These are phyloP conservation scores for Claviceps sp. DNA, from an alignment of 2,329 filamentous ascomycete species.

Conservation along the genomic window DNA sequence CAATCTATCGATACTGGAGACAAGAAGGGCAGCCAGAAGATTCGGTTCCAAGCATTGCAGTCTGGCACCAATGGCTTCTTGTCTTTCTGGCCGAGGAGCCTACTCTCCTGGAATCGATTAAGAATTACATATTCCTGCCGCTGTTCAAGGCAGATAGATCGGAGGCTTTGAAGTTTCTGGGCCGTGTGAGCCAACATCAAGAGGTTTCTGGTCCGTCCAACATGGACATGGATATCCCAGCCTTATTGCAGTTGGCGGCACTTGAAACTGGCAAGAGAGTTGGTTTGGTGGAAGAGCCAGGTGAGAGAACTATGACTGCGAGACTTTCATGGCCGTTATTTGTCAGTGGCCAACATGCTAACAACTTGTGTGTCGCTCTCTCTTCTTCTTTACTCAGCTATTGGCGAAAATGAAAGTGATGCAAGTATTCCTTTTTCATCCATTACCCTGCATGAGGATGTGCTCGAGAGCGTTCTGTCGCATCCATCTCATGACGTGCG, in stretches of 20 bases:
- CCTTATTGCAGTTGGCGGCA: conserved; percentile 50
- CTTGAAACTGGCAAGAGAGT: conserved; percentile 58
- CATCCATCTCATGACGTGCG: conserved; percentile 52
- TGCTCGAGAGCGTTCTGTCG: conserved; percentile 38
- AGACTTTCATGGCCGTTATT: neutral
- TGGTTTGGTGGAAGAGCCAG: conserved; percentile 55
- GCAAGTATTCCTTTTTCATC: conserved; percentile 10
- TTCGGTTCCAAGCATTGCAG: conserved; percentile 20
- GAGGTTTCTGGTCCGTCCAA: conserved; percentile 31
- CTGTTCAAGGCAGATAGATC: conserved; percentile 45
- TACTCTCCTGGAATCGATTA: conserved; percentile 45
- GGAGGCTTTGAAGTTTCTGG: conserved; percentile 43
- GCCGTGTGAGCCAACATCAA: conserved; percentile 37
- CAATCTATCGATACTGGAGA: conserved; percentile 36
- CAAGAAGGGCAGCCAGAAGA: conserved; percentile 14
- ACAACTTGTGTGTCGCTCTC: neutral
- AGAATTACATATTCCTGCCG: conserved; percentile 49
- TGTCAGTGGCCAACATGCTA: neutral
- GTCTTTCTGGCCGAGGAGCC: conserved; percentile 33
- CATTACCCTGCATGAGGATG: conserved; percentile 25
- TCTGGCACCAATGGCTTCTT: conserved; percentile 45
- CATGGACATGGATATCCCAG: conserved; percentile 35
- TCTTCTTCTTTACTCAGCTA: conserved; percentile 10
- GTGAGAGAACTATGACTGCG: conserved; percentile 21
- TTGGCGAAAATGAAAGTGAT: conserved; percentile 11